Conservation (phyloP, 2,329 filamentous ascomycete species). For the Colletotrichum eleusines region DNA sequence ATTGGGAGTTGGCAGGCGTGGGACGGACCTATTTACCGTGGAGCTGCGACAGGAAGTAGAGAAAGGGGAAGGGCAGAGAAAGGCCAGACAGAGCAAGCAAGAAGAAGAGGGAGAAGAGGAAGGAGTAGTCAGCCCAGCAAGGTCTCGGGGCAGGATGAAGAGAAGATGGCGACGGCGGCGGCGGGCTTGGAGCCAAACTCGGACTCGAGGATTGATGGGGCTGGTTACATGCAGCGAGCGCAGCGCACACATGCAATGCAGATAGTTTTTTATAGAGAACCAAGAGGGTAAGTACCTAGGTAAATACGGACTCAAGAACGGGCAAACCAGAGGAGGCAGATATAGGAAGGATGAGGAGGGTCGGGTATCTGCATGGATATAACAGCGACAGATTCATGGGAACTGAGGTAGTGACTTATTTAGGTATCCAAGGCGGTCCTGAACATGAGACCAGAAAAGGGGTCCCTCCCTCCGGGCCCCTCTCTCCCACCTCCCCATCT, state of each 20-base stretch:
- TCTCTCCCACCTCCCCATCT: background rate
- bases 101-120: background rate
- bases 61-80: too few species aligned
- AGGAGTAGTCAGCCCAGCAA: background rate
- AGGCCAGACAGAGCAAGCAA: background rate
- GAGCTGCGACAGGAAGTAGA: slow-evolving; percentile 22
- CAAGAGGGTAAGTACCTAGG: slow-evolving; percentile 6
- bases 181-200: slow-evolving; percentile 4
- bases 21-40: too few species aligned
- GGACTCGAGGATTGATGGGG: background rate
- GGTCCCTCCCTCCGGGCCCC: background rate
- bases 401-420: background rate
- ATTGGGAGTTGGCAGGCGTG: slow-evolving; percentile 11
- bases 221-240: background rate
- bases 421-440: too few species aligned
- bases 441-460: background rate
- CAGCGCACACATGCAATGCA: background rate
- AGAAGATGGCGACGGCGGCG: too few species aligned
- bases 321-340: background rate
- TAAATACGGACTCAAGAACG: background rate
- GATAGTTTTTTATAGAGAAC: slow-evolving; percentile 8
- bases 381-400: background rate
- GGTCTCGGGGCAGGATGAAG: background rate
- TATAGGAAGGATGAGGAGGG: background rate
- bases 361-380: slow-evolving; percentile 3